Percentiles rank a stretch among this genome's conserved stretches.
Evolutionary conservation across 805 yeast genomes (phyloP).

Genomic region (Nakazawaea populi): DNA sequence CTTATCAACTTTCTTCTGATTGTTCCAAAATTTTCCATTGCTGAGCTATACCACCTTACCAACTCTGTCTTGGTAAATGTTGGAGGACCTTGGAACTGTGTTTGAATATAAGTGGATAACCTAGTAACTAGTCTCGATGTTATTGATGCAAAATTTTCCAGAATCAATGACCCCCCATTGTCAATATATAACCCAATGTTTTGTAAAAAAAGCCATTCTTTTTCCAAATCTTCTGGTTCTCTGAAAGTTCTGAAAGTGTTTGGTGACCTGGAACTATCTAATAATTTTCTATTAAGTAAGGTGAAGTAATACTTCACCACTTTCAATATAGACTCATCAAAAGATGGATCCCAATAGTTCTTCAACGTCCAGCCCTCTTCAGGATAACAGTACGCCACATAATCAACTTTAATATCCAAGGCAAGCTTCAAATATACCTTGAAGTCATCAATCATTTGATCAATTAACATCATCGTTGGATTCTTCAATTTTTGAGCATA

Average conservation of each 20-base stretch:
- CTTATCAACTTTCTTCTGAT: constrained; percentile 78
- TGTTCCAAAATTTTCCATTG: constrained; percentile 67
- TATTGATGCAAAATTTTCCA: constrained; percentile 65
- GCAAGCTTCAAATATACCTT: constrained; percentile 72
- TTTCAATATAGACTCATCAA: constrained; percentile 63
- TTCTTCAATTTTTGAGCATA: constrained; percentile 75
- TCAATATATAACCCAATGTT: constrained; percentile 74
- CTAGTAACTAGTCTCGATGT: constrained; percentile 65
- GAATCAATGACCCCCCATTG: constrained; percentile 75
- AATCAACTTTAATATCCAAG: constrained; percentile 63
- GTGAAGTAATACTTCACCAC: constrained; percentile 70
- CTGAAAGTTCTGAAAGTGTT: constrained; percentile 75
- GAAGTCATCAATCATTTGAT: constrained; percentile 86
- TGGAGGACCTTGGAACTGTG: constrained; percentile 65
- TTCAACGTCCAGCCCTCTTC: constrained; percentile 68
- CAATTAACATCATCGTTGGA: constrained; percentile 94
- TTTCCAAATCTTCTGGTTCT: constrained; percentile 86
- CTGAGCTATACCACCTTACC: constrained; percentile 61
- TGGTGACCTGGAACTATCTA: constrained; percentile 64
- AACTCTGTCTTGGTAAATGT: constrained; percentile 31
- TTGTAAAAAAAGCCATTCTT: constrained; percentile 72
- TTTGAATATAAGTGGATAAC: constrained; percentile 61
- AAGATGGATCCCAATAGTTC: constrained; percentile 51
- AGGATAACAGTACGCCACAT: constrained; percentile 52
- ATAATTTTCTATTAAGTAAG: constrained; percentile 66